These are phyloP conservation scores for Botryotinia narcissicola DNA, from an alignment of 2,329 filamentous ascomycete genomes.

Conservation along the genomic window DNA sequence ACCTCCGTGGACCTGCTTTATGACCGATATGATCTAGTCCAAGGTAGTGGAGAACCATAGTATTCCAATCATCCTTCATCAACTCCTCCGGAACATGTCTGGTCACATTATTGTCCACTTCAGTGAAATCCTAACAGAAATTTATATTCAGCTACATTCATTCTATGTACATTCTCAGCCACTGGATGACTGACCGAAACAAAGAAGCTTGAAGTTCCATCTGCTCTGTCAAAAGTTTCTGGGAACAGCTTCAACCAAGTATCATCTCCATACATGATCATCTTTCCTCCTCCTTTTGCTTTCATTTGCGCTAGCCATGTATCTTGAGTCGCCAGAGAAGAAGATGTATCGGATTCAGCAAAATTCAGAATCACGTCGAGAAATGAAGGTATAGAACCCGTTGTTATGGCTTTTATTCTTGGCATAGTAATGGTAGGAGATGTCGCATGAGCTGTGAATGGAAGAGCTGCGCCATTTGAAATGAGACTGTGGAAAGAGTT, in stretches of 20 bases:
- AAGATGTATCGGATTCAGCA: slow-evolving; percentile 88
- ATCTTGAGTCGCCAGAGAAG: slow-evolving; percentile 83
- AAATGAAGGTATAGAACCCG: slow-evolving; percentile 96
- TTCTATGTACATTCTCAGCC: slow-evolving; percentile 29
- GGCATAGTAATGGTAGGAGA: slow-evolving; percentile 99
- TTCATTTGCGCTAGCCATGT: slow-evolving; percentile 96
- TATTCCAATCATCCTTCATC: slow-evolving; percentile 77
- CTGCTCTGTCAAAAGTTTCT: slow-evolving; percentile 76
- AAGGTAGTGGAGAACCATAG: slow-evolving; percentile 92
- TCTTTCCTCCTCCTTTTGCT: slow-evolving; percentile 65
- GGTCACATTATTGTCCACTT: slow-evolving; percentile 97
- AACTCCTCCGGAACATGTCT: slow-evolving; percentile 81
- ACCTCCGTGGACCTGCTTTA: slow-evolving; percentile 86
- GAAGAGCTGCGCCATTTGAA: slow-evolving; percentile 74
- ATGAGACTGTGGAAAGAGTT: slow-evolving; percentile 29
- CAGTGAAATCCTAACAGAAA: slow-evolving; percentile 76
- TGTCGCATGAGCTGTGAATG: slow-evolving; percentile 94
- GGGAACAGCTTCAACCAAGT: slow-evolving; percentile 98
- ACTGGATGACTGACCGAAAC: slow-evolving; percentile 69
- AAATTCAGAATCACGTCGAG: slow-evolving; percentile 96
- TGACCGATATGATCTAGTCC: slow-evolving; percentile 97
- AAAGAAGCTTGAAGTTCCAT: slow-evolving; percentile 97
- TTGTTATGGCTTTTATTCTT: slow-evolving; percentile 93
- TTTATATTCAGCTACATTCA: slow-evolving; percentile 32
- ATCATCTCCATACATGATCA: slow-evolving; percentile 96